Base-by-base conservation (phyloP, 2,329 filamentous ascomycete genomes). In the Parafenestella ontariensis region DNA sequence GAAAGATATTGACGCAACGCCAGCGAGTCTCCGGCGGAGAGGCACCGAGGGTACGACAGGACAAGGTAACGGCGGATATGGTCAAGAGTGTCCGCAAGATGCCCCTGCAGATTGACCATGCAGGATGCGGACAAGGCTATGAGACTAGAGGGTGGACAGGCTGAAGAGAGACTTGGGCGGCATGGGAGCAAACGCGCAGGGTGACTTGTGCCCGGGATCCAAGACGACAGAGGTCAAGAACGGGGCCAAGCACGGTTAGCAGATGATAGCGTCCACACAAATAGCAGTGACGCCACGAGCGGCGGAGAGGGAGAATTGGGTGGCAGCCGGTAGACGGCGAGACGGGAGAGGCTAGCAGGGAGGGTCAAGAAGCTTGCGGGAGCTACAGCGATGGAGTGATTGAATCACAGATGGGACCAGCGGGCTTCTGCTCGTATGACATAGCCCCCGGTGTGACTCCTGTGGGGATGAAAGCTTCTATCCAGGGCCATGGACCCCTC, bases 401-500 rank as follows among this genome's bases (percentile, higher is more conserved):
- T 68, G 72, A 66, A 69, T 69, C 62, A 66, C 65, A 65, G 68
- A 69, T 62, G 65, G 62, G 54, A 60, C 56, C 57, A 56, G 64
- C 58, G 68, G 65, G 69, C 64, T 66, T 65, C 59, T 64, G 66
- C 68, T 73, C 71, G 71, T 74, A 71, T 75, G 71, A 71, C 71
- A 75, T 74, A 69, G 73, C 71, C 71, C 59, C 70, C 70, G 58
- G 69, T 72, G 70, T 70, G 71, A 74, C 72, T 73, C 65, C 66
- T 66, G 66, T 71, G 67, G 66, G 62, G 62, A 69, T 65, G n/a
- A 59, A 64, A 69, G 64, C 65, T 68, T 34, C 61, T 64, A 59
- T 64, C 65, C 62, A 68, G 61, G 66, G 61, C 59, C 65, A 45
- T 64, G 67, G 62, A 65, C 62, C 54, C 61, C 28, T 13, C 57